Base-by-base conservation (phyloP, 257 asterid genomes). In the Jacaranda mimosifolia region DNA sequence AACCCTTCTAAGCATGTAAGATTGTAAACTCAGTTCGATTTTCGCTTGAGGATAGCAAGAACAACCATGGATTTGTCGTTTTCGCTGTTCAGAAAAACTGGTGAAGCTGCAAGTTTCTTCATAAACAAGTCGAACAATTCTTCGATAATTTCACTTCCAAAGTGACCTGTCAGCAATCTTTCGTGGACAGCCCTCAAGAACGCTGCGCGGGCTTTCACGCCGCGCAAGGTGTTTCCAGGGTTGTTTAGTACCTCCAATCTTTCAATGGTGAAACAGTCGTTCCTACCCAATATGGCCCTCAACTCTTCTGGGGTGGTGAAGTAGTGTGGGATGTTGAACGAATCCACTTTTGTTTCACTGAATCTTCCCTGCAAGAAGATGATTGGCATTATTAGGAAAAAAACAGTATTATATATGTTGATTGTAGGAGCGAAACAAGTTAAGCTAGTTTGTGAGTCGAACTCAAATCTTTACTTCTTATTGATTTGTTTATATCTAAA, bases 321-420 rank as follows among this genome's bases (percentile, higher is more conserved):
- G 60, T 55, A 55, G 60, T 4, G 13, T 14, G 68, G 68, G 48
- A 62, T 10, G 48, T 62, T 36, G 68, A 62, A 62, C 36, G 68
- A 62, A 21, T 36, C 66, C 11, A 36, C 48, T 7, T 35, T 62
- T 36, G 45, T 19, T 62, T 62, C 68, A 36, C 21, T 36, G n/a
- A 62, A 12, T 32, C 21, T 62, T 68, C 83, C 83, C 81, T 84
- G 79, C 81, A 78, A 51, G 21, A 19, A 48, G n/a, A n/a, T n/a
- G n/a, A n/a, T n/a, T n/a, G n/a, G n/a, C n/a, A n/a, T n/a, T n/a
- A n/a, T n/a, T n/a, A n/a, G n/a, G n/a, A n/a, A n/a, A n/a, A n/a
- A n/a, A n/a, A n/a, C n/a, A n/a, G n/a, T n/a, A n/a, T n/a, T n/a
- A n/a, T n/a, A n/a, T n/a, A n/a, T n/a, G n/a, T n/a, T n/a, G n/a